Base-by-base conservation (phyloP, 2,329 filamentous ascomycete species). In the Stemphylium vesicarium region DNA sequence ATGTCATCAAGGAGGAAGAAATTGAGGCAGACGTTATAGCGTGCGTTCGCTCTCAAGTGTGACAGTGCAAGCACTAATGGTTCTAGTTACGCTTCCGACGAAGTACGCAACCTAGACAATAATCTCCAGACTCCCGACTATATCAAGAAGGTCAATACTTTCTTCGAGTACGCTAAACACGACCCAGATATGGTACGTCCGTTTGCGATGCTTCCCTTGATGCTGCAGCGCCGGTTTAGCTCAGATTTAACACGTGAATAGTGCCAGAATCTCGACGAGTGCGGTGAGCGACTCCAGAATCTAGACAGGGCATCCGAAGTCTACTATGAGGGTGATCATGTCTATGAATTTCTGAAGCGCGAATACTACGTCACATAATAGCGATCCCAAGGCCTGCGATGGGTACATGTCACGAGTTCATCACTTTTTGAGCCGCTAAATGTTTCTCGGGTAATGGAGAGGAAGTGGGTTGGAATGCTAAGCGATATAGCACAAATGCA, bases 131-230 rank as follows among this genome's bases (percentile, higher is more conserved):
- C 24, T 2, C 37, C 50, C 5, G 50, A 53, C 35, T 53, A 42
- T 18, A 48, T 37, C 8, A 49, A 49, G 37, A 53, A 53, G 44
- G 16, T 36, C 9, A 44, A 54, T 32, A 52, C 66, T 1, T 68
- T 69, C 44, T 58, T 65, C 40, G 50, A 59, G 24, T 71, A 71
- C 36, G 64, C 65, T 10, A 39, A 56, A 29, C 47, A 62, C 20
- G 67, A 69, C 44, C 46, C 59, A 31, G 50, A 65, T 18, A 65
- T 66, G 60, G 66, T 69, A 42, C 39, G 57, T 42, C 11, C 15
- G 18, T 15, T 33, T 24, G 8, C 13, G 22, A 29, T 32, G 31
- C 35, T 31, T 32, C 22, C 9, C 46, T 62, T 1, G 22, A 24
- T 15, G 31, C 22, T 1, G 20, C 20, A 26, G 16, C 15, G 40